These are phyloP conservation scores for Tuber borchii DNA, from an alignment of 495 filamentous ascomycete genomes.

Conservation along the genomic window DNA sequence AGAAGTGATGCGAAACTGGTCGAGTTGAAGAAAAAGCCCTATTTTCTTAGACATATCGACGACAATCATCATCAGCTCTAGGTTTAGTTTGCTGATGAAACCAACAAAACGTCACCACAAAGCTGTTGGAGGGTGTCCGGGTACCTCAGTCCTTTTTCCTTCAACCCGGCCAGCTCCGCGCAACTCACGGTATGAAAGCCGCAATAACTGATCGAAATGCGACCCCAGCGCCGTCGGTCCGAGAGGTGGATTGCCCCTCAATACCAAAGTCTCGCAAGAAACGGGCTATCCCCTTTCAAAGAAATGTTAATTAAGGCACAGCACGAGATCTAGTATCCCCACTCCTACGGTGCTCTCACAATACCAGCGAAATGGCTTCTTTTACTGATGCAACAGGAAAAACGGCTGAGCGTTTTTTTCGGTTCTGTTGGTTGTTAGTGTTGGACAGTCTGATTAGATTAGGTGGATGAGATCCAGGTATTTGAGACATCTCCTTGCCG, in stretches of 20 bases:
- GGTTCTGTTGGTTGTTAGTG: neutral
- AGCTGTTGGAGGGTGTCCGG: neutral
- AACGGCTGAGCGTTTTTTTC: neutral
- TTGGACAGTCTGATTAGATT: neutral
- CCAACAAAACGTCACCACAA: neutral
- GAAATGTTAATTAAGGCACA: too few relatives aligned
- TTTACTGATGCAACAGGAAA: neutral
- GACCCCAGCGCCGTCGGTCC: too few relatives aligned
- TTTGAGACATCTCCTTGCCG: neutral
- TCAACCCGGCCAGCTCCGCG: neutral
- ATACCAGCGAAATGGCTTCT: neutral
- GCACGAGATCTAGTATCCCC: too few relatives aligned
- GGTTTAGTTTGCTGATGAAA: neutral
- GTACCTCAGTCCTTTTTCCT: neutral
- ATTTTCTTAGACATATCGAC: neutral
- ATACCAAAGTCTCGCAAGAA: too few relatives aligned
- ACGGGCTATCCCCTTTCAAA: too few relatives aligned
- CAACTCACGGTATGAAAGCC: neutral
- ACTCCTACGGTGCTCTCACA: neutral
- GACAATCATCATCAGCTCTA: neutral
- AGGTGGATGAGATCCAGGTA: neutral
- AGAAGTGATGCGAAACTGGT: neutral
- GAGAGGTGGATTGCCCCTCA: too few relatives aligned
- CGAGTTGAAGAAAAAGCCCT: neutral
- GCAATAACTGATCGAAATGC: neutral